These are phyloP conservation scores for Ogataea parapolymorpha DNA, from an alignment of 805 yeast genomes.

Conservation along the genomic window DNA sequence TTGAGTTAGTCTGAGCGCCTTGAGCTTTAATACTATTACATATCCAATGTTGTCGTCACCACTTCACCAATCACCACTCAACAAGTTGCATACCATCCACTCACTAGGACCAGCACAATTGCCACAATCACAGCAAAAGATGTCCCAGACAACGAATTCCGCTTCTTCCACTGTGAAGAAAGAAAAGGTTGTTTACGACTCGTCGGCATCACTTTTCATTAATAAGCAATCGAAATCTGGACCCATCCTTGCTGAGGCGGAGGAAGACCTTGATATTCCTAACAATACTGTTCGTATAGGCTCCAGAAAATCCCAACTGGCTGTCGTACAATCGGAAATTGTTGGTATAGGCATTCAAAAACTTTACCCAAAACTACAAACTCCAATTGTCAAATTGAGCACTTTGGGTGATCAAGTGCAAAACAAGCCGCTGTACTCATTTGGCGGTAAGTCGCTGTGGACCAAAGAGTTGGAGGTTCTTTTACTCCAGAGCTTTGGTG, in stretches of 20 bases:
- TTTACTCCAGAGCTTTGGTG: slow-evolving; percentile 60
- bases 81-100: slow-evolving; percentile 17
- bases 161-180: slow-evolving; percentile 1
- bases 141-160: slow-evolving; percentile 2
- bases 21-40: background rate
- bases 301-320: slow-evolving; percentile 84
- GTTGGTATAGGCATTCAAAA: slow-evolving; percentile 59
- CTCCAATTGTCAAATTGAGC: slow-evolving; percentile 73
- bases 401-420: slow-evolving; percentile 91
- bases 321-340: slow-evolving; percentile 79
- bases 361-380: slow-evolving; percentile 58
- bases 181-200: background rate
- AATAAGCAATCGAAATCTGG: slow-evolving; percentile 4
- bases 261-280: slow-evolving; percentile 17
- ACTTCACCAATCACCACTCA: slow-evolving; percentile 17
- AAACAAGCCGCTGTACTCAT: slow-evolving; percentile 81
- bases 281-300: slow-evolving; percentile 51
- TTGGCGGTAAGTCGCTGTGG: slow-evolving; percentile 97
- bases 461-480: slow-evolving; percentile 89
- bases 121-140: slow-evolving; percentile 4
- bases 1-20: background rate
- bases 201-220: background rate
- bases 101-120: slow-evolving; percentile 12
- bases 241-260: slow-evolving; percentile 14
- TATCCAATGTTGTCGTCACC: slow-evolving; percentile 23